Percentiles rank a stretch among this genome's conserved stretches.
Evolutionary conservation across 441 rosid species (phyloP).

Genomic region (Jatropha multifida): DNA sequence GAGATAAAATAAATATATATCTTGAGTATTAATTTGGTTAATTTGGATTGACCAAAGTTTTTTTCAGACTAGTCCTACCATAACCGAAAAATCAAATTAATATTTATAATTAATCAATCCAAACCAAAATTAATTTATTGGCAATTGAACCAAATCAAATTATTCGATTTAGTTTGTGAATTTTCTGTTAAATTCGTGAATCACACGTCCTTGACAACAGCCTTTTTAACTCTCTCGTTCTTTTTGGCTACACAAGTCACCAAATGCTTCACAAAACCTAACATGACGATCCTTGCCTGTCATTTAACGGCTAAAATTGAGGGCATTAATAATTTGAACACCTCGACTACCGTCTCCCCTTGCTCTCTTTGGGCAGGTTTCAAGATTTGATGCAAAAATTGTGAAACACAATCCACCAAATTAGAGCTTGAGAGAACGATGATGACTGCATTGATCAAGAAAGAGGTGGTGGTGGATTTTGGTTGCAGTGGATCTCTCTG

Average conservation of each 20-base stretch:
- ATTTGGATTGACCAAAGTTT: no score
- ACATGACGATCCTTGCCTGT: slow-evolving; percentile 64
- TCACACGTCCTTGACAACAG: no score
- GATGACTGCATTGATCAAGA: slow-evolving; percentile 45
- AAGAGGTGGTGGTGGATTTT: slow-evolving; percentile 21
- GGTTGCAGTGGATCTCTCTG: slow-evolving; percentile 33
- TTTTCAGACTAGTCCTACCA: no score
- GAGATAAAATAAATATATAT: no score
- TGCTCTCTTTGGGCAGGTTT: slow-evolving; percentile 64
- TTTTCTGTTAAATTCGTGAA: no score
- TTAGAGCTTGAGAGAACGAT: slow-evolving; percentile 54
- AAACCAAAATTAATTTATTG: no score
- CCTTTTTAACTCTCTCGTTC: slow-evolving; percentile 48
- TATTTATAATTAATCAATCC: no score
- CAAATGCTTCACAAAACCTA: slow-evolving; percentile 48
- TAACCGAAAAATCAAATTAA: no score
- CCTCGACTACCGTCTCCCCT: slow-evolving; percentile 60
- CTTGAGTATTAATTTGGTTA: no score
- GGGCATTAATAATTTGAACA: slow-evolving; percentile 61
- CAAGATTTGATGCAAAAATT: slow-evolving; percentile 50
- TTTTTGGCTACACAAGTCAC: slow-evolving; percentile 37
- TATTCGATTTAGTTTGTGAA: no score
- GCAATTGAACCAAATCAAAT: no score
- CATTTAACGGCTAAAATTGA: slow-evolving; percentile 61
- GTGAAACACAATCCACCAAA: slow-evolving; percentile 52